Conservation (phyloP, 2,329 filamentous ascomycete species). For the Ceratocystiopsis sp. region DNA sequence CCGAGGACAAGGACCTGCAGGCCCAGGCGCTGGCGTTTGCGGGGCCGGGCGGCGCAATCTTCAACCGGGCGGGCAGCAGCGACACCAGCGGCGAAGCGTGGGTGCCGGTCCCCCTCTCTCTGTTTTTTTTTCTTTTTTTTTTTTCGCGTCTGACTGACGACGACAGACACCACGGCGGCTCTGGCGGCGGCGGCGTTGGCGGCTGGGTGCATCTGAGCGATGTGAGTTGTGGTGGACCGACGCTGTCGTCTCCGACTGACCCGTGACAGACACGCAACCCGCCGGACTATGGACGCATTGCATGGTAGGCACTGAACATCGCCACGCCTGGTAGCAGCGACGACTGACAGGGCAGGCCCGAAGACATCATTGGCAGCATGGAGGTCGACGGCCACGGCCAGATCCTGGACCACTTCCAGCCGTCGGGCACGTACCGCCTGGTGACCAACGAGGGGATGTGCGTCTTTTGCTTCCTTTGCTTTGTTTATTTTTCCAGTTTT, state of each 20-base stretch:
- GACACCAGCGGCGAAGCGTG: slow-evolving; percentile 18
- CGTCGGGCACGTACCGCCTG: slow-evolving; percentile 31
- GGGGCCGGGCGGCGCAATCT: slow-evolving; percentile 34
- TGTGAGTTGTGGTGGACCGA: slow-evolving; percentile 7
- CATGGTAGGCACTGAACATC: slow-evolving; percentile 27
- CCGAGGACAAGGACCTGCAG: slow-evolving; percentile 13
- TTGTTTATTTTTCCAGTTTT: slow-evolving; percentile 10
- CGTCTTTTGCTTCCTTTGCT: slow-evolving; percentile 21
- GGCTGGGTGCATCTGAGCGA: slow-evolving; percentile 52
- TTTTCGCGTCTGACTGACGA: too few relatives aligned
- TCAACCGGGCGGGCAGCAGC: slow-evolving; percentile 32
- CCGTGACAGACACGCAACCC: slow-evolving; percentile 31
- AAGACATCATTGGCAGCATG: slow-evolving; percentile 52
- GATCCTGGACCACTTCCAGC: slow-evolving; percentile 10
- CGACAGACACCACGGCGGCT: slow-evolving; percentile 33
- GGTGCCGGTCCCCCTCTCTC: neutral
- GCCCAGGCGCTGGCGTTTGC: slow-evolving; percentile 42
- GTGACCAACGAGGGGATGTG: slow-evolving; percentile 51
- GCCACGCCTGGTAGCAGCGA: too few relatives aligned
- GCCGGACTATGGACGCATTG: slow-evolving; percentile 49
- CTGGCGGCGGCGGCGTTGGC: slow-evolving; percentile 40
- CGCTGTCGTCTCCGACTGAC: too few relatives aligned
- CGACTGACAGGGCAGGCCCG: slow-evolving; percentile 23
- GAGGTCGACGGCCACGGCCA: slow-evolving; percentile 40
- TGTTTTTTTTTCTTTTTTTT: neutral